Conservation (phyloP, 345 rosid species). For the Citrus hindsii region DNA sequence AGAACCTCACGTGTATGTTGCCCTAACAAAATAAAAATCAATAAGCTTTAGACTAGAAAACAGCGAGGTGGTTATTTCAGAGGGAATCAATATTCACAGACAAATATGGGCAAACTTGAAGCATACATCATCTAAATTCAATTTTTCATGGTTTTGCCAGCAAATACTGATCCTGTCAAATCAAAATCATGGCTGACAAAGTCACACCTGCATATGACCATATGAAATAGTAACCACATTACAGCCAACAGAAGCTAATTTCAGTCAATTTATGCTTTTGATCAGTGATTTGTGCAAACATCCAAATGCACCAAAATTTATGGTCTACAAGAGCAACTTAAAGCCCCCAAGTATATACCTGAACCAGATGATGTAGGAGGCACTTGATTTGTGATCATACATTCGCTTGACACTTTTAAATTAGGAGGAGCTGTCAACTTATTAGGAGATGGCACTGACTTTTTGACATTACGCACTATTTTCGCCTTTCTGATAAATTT, state of each 20-base stretch:
- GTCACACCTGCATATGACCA: background rate
- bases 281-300: background rate
- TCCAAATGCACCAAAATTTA: slow-evolving; percentile 12
- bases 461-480: slow-evolving; percentile 47
- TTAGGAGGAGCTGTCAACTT: slow-evolving; percentile 22
- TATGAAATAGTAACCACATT: background rate
- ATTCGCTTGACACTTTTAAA: slow-evolving; percentile 37
- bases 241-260: background rate
- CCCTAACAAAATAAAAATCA: slow-evolving; percentile 24
- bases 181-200: background rate
- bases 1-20: slow-evolving; percentile 27
- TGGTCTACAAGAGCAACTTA: background rate
- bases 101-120: background rate
- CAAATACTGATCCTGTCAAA: background rate
- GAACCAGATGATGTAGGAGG: slow-evolving; percentile 26
- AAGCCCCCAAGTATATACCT: slow-evolving; percentile 33
- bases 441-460: slow-evolving; percentile 25
- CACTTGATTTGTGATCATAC: slow-evolving; percentile 24
- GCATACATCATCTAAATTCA: background rate
- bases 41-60: slow-evolving; percentile 1
- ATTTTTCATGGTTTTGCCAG: background rate
- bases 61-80: background rate
- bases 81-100: background rate
- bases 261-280: background rate
- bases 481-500: slow-evolving; percentile 55